phyloP scores from a whole-genome alignment of 2,329 filamentous ascomycete genomes.

The Calonectria hawksworthii region DNA sequence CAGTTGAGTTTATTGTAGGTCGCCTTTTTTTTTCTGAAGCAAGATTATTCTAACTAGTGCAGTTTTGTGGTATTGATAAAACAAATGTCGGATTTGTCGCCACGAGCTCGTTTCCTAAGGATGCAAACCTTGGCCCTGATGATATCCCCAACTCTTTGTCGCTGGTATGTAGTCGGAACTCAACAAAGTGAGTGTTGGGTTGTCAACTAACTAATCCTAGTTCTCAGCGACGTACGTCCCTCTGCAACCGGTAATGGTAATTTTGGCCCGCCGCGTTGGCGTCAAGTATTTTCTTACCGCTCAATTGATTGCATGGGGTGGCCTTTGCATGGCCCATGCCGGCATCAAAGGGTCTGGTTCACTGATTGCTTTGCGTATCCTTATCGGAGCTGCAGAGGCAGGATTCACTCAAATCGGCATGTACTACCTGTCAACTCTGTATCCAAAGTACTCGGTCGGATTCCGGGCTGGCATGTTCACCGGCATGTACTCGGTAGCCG shows the following conservation, averaged over 20 bases:
- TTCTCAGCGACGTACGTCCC: background rate
- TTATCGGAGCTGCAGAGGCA: background rate
- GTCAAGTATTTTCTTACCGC: background rate
- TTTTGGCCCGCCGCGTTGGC: background rate
- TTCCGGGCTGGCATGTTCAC: constrained; percentile 3
- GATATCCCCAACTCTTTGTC: constrained; percentile 2
- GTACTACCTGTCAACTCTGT: constrained; percentile 1
- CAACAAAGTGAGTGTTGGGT: background rate
- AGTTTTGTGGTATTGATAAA: constrained; percentile 2
- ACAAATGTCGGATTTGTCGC: background rate
- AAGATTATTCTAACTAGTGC: background rate
- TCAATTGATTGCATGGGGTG: background rate
- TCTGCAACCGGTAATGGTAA: background rate
- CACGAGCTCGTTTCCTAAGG: background rate
- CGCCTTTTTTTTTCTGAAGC: too few relatives aligned
- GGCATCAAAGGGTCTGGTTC: background rate
- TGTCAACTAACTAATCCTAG: background rate
- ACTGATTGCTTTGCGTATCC: constrained; percentile 1
- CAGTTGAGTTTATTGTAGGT: background rate
- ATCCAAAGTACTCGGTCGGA: background rate
- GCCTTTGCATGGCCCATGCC: constrained; percentile 1
- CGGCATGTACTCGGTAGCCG: background rate
- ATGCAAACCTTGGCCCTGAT: background rate
- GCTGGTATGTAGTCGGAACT: background rate
- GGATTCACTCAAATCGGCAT: constrained; percentile 1